phyloP scores from a whole-genome alignment of 1,284 basidiomycete genomes.

The Apiotrichum siamense region DNA sequence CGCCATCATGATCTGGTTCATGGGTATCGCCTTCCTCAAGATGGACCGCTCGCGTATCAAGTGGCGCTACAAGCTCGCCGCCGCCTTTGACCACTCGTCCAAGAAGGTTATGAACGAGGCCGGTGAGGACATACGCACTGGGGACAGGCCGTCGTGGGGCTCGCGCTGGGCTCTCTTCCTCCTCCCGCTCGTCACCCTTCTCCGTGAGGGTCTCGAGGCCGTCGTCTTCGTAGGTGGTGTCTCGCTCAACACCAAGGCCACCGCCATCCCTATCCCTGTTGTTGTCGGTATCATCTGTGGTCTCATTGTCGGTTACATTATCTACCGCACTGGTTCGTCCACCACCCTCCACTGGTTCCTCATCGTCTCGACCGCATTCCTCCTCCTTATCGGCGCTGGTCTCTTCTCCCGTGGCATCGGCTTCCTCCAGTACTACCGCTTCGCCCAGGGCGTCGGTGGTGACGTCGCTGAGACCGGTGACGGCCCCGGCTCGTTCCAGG shows the following conservation, averaged over 20 bases:
- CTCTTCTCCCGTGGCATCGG: constrained; percentile 66
- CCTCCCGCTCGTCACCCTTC: constrained; percentile 78
- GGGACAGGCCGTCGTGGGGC: constrained; percentile 46
- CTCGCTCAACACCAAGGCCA: constrained; percentile 69
- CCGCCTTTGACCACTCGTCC: constrained; percentile 57
- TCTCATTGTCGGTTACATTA: constrained; percentile 53
- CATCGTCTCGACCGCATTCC: constrained; percentile 76
- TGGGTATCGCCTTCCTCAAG: constrained; percentile 68
- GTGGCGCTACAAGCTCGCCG: constrained; percentile 80
- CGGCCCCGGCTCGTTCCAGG: constrained; percentile 55
- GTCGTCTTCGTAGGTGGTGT: constrained; percentile 91
- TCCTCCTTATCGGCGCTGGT: constrained; percentile 86
- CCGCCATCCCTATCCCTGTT: constrained; percentile 79
- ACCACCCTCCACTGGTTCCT: constrained; percentile 63
- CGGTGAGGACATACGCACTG: constrained; percentile 2
- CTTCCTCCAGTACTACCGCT: constrained; percentile 60
- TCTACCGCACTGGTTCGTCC: constrained; percentile 48
- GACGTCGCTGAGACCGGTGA: constrained; percentile 65
- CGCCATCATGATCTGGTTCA: constrained; percentile 70
- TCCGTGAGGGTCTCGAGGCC: constrained; percentile 84
- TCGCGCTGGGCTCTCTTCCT: constrained; percentile 82
- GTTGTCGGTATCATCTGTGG: constrained; percentile 76
- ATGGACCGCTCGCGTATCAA: constrained; percentile 66
- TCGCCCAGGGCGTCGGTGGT: constrained; percentile 56
- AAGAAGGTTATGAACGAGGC: constrained; percentile 2